phyloP scores from a whole-genome alignment of 108 stramenopile species.

The Cyclostephanos invisitatus region DNA sequence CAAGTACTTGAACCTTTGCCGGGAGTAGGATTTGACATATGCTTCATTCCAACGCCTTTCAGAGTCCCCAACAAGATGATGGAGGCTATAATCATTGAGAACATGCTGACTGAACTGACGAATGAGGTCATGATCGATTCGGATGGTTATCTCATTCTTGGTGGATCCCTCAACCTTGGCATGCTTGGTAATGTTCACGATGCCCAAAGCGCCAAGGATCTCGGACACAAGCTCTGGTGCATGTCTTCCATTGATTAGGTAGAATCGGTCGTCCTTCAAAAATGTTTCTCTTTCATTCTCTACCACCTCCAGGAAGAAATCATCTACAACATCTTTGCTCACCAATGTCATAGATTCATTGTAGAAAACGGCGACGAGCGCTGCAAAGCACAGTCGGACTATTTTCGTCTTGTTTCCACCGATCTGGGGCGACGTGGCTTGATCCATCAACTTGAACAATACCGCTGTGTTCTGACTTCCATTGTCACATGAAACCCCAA shows the following conservation, averaged over 20 bases:
- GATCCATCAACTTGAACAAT: constrained; percentile 70
- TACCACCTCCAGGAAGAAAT: constrained; percentile 59
- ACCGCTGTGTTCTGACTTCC: constrained; percentile 47
- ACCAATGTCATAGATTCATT: constrained; percentile 52
- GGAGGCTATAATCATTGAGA: constrained; percentile 46
- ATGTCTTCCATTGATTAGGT: constrained; percentile 64
- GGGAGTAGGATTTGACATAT: constrained; percentile 58
- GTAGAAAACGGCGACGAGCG: constrained; percentile 68
- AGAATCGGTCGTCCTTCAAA: constrained; percentile 56
- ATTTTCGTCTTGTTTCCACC: constrained; percentile 69
- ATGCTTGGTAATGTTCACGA: constrained; percentile 54
- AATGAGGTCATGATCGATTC: constrained; percentile 67
- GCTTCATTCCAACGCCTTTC: constrained; percentile 71
- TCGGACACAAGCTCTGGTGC: constrained; percentile 72
- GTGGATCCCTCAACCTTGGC: constrained; percentile 7
- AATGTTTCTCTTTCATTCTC: constrained; percentile 39
- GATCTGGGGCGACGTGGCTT: constrained; percentile 72
- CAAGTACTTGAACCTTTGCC: constrained; percentile 27
- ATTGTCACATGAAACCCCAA: constrained; percentile 6
- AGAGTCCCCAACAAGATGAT: constrained; percentile 52
- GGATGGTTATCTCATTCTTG: constrained; percentile 55
- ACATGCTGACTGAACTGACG: constrained; percentile 64
- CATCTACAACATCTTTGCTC: constrained; percentile 59
- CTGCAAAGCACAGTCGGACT: constrained; percentile 73
- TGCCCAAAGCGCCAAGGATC: constrained; percentile 69